These are phyloP conservation scores for Trichoderma gracile DNA, from an alignment of 2,329 filamentous ascomycete genomes.

Conservation along the genomic window DNA sequence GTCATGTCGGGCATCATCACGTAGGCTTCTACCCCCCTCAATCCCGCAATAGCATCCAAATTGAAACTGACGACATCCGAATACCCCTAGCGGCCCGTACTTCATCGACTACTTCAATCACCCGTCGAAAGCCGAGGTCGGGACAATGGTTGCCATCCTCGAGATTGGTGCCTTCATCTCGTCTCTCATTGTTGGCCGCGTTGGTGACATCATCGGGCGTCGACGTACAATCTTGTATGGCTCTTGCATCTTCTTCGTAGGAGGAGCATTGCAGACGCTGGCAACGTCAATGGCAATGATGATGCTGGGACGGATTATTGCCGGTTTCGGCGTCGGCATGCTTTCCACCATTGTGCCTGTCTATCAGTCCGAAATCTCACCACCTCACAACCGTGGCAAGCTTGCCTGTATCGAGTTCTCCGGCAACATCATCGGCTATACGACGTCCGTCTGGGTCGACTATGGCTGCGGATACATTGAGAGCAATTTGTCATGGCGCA, in stretches of 20 bases:
- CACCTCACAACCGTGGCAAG: slow-evolving; percentile 92
- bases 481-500: slow-evolving; percentile 82
- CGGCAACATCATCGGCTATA: slow-evolving; percentile 94
- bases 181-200: slow-evolving; percentile 79
- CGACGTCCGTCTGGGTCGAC: slow-evolving; percentile 97
- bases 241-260: slow-evolving; percentile 81
- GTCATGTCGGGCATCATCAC: slow-evolving; percentile 78
- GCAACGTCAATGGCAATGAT: slow-evolving; percentile 87
- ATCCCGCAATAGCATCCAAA: neutral
- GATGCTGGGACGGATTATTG: slow-evolving; percentile 78
- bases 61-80: slow-evolving; percentile 29
- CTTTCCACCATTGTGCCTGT: slow-evolving; percentile 90
- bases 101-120: slow-evolving; percentile 94
- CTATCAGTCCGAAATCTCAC: slow-evolving; percentile 93
- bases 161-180: slow-evolving; percentile 91
- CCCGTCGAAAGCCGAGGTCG: slow-evolving; percentile 81
- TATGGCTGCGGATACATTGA: slow-evolving; percentile 94
- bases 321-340: slow-evolving; percentile 83
- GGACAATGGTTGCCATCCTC: slow-evolving; percentile 96
- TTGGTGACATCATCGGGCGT: slow-evolving; percentile 90
- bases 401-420: slow-evolving; percentile 98
- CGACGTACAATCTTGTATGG: slow-evolving; percentile 91
- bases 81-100: slow-evolving; percentile 67
- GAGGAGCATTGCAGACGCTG: slow-evolving; percentile 81
- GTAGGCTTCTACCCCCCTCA: slow-evolving; percentile 45